Evolutionary conservation across 2,329 filamentous ascomycete species (phyloP).

Genomic region (Delphinella strobiligena): DNA sequence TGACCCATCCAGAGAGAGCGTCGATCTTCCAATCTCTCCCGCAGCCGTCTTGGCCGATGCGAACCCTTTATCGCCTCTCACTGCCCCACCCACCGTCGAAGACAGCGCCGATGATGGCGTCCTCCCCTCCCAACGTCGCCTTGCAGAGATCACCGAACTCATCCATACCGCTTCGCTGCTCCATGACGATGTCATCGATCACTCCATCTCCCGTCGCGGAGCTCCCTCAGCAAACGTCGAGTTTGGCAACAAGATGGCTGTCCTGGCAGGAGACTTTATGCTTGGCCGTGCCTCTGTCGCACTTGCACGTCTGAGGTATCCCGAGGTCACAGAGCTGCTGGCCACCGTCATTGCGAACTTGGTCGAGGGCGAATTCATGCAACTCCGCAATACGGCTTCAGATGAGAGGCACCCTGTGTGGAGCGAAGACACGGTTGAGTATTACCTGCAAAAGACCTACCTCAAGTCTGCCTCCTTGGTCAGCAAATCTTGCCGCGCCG

Average conservation of each 20-base stretch:
- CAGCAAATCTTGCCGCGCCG: constrained; percentile 85
- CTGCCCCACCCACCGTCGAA: constrained; percentile 35
- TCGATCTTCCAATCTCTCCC: constrained; percentile 51
- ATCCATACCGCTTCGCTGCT: constrained; percentile 95
- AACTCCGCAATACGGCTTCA: constrained; percentile 86
- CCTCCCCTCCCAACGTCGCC: constrained; percentile 78
- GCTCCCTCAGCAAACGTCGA: constrained; percentile 82
- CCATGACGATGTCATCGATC: constrained; percentile 97
- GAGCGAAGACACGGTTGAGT: constrained; percentile 78
- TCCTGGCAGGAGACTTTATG: constrained; percentile 92
- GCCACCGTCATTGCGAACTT: constrained; percentile 96
- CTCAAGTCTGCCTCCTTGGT: constrained; percentile 93
- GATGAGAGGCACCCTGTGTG: constrained; percentile 77
- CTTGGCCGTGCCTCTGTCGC: constrained; percentile 88
- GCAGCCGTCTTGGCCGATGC: constrained; percentile 59
- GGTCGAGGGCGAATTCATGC: constrained; percentile 99
- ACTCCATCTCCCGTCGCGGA: constrained; percentile 72
- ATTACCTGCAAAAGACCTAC: constrained; percentile 97
- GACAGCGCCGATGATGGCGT: constrained; percentile 48
- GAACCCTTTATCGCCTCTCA: constrained; percentile 58
- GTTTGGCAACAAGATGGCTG: constrained; percentile 99
- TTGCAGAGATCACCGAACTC: constrained; percentile 93
- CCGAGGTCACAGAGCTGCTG: constrained; percentile 87
- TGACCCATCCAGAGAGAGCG: constrained; percentile 22
- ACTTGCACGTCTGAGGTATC: constrained; percentile 76